Evolutionary conservation across 2,329 filamentous ascomycete genomes (phyloP).

Genomic region (Coleophoma eucalyptorum): DNA sequence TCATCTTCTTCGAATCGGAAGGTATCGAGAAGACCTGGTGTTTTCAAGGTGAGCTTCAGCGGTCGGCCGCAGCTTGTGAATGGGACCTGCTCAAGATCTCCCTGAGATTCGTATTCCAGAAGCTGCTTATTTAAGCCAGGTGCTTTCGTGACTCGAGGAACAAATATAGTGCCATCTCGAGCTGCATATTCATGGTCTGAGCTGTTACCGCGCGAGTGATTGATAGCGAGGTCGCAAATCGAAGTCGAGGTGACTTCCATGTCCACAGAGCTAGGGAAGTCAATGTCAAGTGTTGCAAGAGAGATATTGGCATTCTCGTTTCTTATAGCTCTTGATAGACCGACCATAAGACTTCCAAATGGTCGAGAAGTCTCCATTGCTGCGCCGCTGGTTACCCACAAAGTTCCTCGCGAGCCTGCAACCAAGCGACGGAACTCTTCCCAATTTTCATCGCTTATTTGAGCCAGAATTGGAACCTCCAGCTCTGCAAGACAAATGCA

Average conservation of each 20-base stretch:
- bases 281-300: not conserved
- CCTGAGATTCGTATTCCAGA: not conserved
- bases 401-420: not conserved
- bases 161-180: too few relatives aligned
- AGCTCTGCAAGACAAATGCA: too few relatives aligned
- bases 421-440: not conserved
- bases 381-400: constrained; percentile 12
- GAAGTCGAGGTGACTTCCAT: too few relatives aligned
- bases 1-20: not conserved
- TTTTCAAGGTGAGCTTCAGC: not conserved
- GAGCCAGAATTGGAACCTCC: not conserved
- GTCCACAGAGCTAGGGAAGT: not conserved
- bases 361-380: constrained; percentile 18
- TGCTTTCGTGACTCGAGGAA: too few relatives aligned
- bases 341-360: constrained; percentile 15
- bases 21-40: not conserved
- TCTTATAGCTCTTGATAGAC: constrained; percentile 19
- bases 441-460: not conserved
- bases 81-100: not conserved
- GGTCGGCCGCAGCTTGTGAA: not conserved
- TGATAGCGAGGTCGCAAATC: too few relatives aligned
- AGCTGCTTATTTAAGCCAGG: not conserved
- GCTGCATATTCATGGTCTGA: too few relatives aligned
- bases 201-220: too few relatives aligned
- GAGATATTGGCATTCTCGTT: constrained; percentile 19